Conservation (phyloP, 2,329 filamentous ascomycete genomes). For the Metarhizium sp. region DNA sequence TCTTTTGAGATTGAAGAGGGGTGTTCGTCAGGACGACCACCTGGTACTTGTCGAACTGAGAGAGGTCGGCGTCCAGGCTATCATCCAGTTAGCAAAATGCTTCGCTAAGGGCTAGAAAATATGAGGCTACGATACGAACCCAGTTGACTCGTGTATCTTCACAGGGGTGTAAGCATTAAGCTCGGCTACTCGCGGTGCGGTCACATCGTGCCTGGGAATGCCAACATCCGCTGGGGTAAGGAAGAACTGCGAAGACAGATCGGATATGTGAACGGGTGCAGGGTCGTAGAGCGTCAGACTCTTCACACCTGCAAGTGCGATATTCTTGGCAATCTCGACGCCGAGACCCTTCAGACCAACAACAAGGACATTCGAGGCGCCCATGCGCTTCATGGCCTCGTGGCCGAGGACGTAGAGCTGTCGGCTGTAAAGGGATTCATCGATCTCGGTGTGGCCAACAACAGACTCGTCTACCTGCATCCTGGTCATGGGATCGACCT, state of each 20-base stretch:
- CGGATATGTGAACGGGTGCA: conserved; percentile 69
- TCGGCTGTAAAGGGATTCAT: conserved; percentile 65
- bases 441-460: conserved; percentile 50
- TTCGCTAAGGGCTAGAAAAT: conserved; percentile 4
- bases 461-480: conserved; percentile 58
- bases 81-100: neutral
- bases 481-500: conserved; percentile 53
- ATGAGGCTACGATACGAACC: conserved; percentile 29
- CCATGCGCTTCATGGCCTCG: conserved; percentile 97
- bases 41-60: conserved; percentile 83
- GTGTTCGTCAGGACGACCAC: conserved; percentile 85
- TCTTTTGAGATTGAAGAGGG: conserved; percentile 68
- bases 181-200: conserved; percentile 82
- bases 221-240: conserved; percentile 80
- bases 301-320: conserved; percentile 96
- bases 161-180: conserved; percentile 96
- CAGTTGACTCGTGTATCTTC: conserved; percentile 56
- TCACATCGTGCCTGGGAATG: conserved; percentile 80
- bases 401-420: conserved; percentile 64
- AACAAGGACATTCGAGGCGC: conserved; percentile 86
- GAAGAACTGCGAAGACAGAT: conserved; percentile 97
- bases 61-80: conserved; percentile 66
- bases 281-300: conserved; percentile 91
- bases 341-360: conserved; percentile 88
- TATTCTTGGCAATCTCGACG: conserved; percentile 98